Percentiles rank a stretch among this genome's conserved stretches.
These are phyloP conservation scores for Erythrobasidium hasegawianum DNA, from an alignment of 1,284 basidiomycete species.

Conservation along the genomic window DNA sequence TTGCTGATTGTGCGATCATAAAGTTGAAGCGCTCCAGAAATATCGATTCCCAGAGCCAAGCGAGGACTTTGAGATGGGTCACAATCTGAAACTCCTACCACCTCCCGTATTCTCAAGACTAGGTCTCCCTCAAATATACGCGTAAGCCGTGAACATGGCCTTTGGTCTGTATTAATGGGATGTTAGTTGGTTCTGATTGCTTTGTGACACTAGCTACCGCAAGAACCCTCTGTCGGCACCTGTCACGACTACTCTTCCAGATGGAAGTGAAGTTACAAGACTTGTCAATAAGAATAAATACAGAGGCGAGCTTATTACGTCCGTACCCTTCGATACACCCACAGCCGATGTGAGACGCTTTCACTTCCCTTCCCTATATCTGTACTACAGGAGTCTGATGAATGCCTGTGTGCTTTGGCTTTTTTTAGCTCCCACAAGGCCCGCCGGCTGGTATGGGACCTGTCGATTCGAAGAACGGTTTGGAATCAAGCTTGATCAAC, in stretches of 20 bases:
- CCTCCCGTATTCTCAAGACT: conserved; percentile 80
- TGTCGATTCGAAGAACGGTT: conserved; percentile 2
- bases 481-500: conserved; percentile 61
- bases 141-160: conserved; percentile 53
- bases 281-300: conserved; percentile 73
- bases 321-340: conserved; percentile 64
- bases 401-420: neutral
- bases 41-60: conserved; percentile 37
- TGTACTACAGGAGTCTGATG: neutral
- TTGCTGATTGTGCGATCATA: neutral
- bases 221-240: conserved; percentile 67
- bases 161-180: neutral
- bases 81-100: conserved; percentile 66
- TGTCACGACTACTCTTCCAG: conserved; percentile 62
- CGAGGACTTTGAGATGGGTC: conserved; percentile 49
- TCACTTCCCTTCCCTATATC: neutral
- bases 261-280: conserved; percentile 61
- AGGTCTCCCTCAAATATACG: conserved; percentile 69
- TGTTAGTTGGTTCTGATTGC: neutral
- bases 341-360: conserved; percentile 36
- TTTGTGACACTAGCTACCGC: conserved; percentile 70
- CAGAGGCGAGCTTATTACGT: conserved; percentile 68
- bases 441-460: conserved; percentile 52
- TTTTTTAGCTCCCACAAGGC: conserved; percentile 58
- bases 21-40: conserved; percentile 37